Evolutionary conservation across 495 filamentous ascomycete genomes (phyloP).

Genomic region (Tuber melanosporum): DNA sequence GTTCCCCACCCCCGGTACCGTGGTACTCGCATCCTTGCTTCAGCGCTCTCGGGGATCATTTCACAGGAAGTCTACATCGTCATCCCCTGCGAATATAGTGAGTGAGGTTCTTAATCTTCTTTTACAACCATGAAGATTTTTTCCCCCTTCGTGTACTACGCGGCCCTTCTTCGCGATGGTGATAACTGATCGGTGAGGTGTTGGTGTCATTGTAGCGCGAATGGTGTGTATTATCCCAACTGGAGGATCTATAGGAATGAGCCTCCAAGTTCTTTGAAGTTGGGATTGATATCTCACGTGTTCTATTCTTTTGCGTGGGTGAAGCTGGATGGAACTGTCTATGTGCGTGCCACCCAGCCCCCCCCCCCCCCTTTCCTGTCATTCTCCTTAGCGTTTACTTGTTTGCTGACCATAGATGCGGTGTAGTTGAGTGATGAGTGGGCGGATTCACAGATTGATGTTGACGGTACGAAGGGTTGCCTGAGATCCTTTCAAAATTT

Average conservation of each 20-base stretch:
- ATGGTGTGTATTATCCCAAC: conserved; percentile 89
- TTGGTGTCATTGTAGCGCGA: conserved; percentile 43
- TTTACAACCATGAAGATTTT: background rate
- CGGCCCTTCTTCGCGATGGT: background rate
- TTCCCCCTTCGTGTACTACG: background rate
- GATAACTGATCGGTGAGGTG: background rate
- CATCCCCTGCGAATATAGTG: conserved; percentile 39
- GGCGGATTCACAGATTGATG: conserved; percentile 71
- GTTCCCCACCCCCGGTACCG: conserved; percentile 26
- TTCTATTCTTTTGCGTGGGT: conserved; percentile 90
- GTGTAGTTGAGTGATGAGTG: conserved; percentile 75
- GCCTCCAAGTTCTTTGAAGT: conserved; percentile 68
- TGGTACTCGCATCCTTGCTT: conserved; percentile 39
- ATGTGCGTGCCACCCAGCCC: conserved; percentile 51
- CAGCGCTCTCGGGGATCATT: conserved; percentile 18
- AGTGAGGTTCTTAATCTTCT: conserved; percentile 13
- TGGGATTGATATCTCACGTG: conserved; percentile 64
- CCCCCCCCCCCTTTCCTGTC: conserved; percentile 12
- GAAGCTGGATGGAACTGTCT: conserved; percentile 69
- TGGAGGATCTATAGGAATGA: conserved; percentile 71
- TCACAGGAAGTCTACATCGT: conserved; percentile 17
- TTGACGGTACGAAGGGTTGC: conserved; percentile 71
- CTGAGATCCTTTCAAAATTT: conserved; percentile 67
- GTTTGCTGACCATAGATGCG: conserved; percentile 22
- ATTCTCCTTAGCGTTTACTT: conserved; percentile 37